Conservation (phyloP, 495 filamentous ascomycete species). For the Penicillium subrubescens region DNA sequence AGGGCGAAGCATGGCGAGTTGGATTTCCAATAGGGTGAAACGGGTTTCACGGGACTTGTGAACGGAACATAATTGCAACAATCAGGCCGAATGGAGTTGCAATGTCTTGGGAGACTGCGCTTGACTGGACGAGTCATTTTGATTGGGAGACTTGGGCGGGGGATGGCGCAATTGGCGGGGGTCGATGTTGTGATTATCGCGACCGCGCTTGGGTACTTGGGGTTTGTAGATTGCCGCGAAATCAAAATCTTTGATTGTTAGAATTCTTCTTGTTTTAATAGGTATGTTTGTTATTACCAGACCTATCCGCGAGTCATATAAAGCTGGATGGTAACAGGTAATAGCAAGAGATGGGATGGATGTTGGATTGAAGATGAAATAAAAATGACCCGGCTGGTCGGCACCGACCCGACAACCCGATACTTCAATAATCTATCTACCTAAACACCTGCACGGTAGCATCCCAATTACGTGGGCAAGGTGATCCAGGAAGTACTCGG, state of each 20-base stretch:
- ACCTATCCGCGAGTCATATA: neutral
- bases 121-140: neutral
- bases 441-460: neutral
- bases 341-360: neutral
- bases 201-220: conserved; percentile 10
- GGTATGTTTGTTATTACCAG: no score
- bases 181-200: conserved; percentile 35
- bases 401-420: neutral
- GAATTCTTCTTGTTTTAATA: neutral
- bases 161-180: conserved; percentile 38
- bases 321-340: neutral
- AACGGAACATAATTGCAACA: neutral
- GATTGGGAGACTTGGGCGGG: conserved; percentile 18
- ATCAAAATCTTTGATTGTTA: no score
- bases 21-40: neutral
- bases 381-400: neutral
- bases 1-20: conserved; percentile 9
- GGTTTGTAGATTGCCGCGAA: neutral
- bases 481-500: neutral
- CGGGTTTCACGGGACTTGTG: neutral
- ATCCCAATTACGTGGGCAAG: neutral
- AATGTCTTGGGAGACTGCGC: neutral
- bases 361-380: conserved; percentile 6
- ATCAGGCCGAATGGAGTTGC: neutral
- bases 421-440: neutral